Evolutionary conservation across 1,284 basidiomycete species (phyloP).

Genomic region (Athelia sp.): DNA sequence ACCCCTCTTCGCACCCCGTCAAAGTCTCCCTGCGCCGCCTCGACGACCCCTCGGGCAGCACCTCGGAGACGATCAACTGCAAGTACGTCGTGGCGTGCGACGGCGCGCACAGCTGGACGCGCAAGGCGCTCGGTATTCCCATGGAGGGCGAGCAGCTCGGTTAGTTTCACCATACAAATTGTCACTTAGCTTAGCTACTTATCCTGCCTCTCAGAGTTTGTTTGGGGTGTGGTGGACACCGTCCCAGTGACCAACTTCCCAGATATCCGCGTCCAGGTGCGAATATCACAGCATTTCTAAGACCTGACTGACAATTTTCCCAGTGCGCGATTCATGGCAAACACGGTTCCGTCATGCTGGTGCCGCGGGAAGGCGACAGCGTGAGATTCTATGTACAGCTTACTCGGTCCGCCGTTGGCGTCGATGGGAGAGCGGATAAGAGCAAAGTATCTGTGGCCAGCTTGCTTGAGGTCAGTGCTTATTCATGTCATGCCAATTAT

Average conservation of each 20-base stretch:
- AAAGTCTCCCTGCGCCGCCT: slow-evolving; percentile 43
- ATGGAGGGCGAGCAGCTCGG: slow-evolving; percentile 76
- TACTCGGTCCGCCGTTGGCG: slow-evolving; percentile 44
- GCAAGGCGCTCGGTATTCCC: slow-evolving; percentile 56
- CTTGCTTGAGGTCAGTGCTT: slow-evolving; percentile 47
- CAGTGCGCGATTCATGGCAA: slow-evolving; percentile 50
- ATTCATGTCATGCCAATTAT: neutral
- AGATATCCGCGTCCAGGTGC: slow-evolving; percentile 20
- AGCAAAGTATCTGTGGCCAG: slow-evolving; percentile 51
- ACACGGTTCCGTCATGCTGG: slow-evolving; percentile 65
- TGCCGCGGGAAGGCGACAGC: slow-evolving; percentile 70
- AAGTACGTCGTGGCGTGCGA: slow-evolving; percentile 64
- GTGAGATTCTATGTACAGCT: slow-evolving; percentile 77
- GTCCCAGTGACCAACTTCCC: slow-evolving; percentile 74
- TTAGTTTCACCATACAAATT: too few species aligned
- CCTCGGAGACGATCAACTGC: slow-evolving; percentile 38
- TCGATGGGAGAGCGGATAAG: slow-evolving; percentile 58
- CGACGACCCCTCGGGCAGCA: slow-evolving; percentile 12
- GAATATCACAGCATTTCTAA: too few species aligned
- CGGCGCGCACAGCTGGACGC: slow-evolving; percentile 81
- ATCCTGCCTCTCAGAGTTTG: slow-evolving; percentile 38
- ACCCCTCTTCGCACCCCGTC: slow-evolving; percentile 47
- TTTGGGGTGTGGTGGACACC: slow-evolving; percentile 79
- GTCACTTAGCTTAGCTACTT: neutral
- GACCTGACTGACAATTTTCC: too few species aligned